Percentiles rank a stretch among this genome's conserved stretches.
phyloP scores from a whole-genome alignment of 164 flowering plant genomes.

The Vitis cinerea region DNA sequence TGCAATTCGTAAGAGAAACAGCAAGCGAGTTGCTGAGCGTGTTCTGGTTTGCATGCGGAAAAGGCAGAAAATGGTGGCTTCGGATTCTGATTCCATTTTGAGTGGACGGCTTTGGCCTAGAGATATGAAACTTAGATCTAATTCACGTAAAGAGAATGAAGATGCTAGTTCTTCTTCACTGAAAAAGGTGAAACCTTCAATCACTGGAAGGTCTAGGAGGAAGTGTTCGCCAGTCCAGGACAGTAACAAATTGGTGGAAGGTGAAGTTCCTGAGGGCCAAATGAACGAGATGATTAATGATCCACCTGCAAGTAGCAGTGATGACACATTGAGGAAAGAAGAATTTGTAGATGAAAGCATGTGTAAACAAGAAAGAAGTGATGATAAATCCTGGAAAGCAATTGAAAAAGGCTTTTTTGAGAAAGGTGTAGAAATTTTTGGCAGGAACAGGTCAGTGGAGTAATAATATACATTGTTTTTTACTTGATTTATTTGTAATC shows the following conservation, averaged over 20 bases:
- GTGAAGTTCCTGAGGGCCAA: conserved; percentile 29
- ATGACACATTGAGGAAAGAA: conserved; percentile 51
- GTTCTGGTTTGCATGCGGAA: conserved; percentile 60
- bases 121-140: conserved; percentile 60
- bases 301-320: conserved; percentile 28
- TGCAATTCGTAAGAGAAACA: conserved; percentile 56
- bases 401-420: conserved; percentile 79
- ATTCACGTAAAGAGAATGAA: conserved; percentile 55
- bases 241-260: conserved; percentile 19
- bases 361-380: conserved; percentile 42
- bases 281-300: conserved; percentile 35
- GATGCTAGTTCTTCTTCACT: conserved; percentile 61
- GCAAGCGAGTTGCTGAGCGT: conserved; percentile 79
- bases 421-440: conserved; percentile 92
- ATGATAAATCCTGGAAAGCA: conserved; percentile 68
- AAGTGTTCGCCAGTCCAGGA: conserved; percentile 35
- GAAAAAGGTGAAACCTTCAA: conserved; percentile 48
- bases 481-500: neutral
- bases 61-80: conserved; percentile 57
- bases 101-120: conserved; percentile 44
- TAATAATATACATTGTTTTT: neutral
- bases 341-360: conserved; percentile 66
- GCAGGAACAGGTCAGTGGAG: conserved; percentile 78
- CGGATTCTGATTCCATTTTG: conserved; percentile 71
- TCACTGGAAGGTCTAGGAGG: conserved; percentile 48